Evolutionary conservation across 2,329 filamentous ascomycete genomes (phyloP).

Genomic region (Aureobasidium sp.): DNA sequence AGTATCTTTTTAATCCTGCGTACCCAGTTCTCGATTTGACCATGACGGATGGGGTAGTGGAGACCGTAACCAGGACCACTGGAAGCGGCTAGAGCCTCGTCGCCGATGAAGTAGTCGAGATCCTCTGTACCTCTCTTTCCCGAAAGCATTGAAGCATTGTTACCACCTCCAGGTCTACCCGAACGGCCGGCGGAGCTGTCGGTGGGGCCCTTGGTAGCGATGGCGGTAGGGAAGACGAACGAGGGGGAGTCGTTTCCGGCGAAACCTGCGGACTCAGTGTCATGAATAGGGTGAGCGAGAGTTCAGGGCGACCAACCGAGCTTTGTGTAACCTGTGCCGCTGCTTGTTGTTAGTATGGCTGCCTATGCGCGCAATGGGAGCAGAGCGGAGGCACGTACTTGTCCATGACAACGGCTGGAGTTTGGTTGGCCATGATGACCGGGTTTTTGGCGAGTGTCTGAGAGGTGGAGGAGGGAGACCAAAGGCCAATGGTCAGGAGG

Average conservation of each 20-base stretch:
- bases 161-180: conserved; percentile 69
- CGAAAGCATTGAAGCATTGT: conserved; percentile 91
- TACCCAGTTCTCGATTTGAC: conserved; percentile 99
- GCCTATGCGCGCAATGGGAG: not conserved
- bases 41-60: conserved; percentile 95
- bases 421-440: conserved; percentile 83
- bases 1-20: conserved; percentile 17
- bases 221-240: conserved; percentile 98
- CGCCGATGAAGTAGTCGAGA: conserved; percentile 96
- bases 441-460: not conserved
- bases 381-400: conserved; percentile 62
- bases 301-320: conserved; percentile 60
- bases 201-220: conserved; percentile 78
- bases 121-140: conserved; percentile 95
- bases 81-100: conserved; percentile 81
- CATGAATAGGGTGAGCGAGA: not conserved
- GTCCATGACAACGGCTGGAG: conserved; percentile 99
- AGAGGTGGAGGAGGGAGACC: not conserved
- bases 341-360: conserved; percentile 34
- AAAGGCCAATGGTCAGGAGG: not conserved
- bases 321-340: conserved; percentile 99
- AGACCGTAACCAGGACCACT: conserved; percentile 87
- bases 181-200: conserved; percentile 69
- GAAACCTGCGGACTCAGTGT: conserved; percentile 56
- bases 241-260: conserved; percentile 98